Conservation (phyloP, 164 flowering plant species). For the Kingdonia uniflora region DNA sequence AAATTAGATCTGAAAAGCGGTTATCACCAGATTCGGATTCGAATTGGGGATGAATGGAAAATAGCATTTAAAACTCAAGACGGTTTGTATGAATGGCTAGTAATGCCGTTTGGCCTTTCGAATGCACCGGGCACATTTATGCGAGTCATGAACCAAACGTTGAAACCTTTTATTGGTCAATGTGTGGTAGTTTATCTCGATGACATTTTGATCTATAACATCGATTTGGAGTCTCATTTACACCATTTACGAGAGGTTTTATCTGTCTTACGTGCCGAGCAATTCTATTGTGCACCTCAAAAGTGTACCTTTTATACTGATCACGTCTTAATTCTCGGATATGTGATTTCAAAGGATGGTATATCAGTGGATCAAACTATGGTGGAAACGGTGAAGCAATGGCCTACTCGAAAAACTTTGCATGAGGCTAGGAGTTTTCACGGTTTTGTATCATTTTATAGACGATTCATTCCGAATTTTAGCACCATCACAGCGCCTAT, state of each 20-base stretch:
- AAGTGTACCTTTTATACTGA: neutral
- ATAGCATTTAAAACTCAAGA: too few relatives aligned
- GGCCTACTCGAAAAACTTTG: neutral
- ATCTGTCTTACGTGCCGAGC: neutral
- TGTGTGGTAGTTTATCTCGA: neutral
- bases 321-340: neutral
- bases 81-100: too few relatives aligned
- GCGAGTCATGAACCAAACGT: conserved; percentile 4
- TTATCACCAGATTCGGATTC: too few relatives aligned
- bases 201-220: neutral
- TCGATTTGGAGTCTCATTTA: neutral
- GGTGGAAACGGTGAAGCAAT: neutral
- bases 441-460: conserved; percentile 1
- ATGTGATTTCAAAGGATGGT: neutral
- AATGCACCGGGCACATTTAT: conserved; percentile 1
- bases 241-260: neutral
- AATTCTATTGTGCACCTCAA: neutral
- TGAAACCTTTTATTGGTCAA: neutral
- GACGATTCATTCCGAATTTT: neutral
- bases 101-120: conserved; percentile 5
- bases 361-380: neutral
- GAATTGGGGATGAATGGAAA: too few relatives aligned
- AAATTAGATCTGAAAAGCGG: too few relatives aligned
- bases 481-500: neutral
- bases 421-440: neutral